Percentiles rank a stretch among this genome's conserved stretches.
Evolutionary conservation across 352 stramenopile genomes (phyloP).

Genomic region (Phytophthora idaei): DNA sequence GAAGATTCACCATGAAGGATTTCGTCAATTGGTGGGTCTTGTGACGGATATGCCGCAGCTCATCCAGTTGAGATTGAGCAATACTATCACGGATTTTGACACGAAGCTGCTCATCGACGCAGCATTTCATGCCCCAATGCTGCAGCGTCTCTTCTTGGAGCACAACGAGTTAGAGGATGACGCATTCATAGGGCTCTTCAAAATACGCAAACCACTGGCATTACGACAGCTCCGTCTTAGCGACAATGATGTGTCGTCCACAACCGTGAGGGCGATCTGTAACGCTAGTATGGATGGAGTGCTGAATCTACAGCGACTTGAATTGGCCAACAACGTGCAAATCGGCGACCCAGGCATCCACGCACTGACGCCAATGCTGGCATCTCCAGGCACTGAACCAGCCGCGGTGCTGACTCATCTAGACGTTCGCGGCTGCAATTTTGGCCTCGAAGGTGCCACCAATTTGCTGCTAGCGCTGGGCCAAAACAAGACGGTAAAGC

Average conservation of each 20-base stretch:
- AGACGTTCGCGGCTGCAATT: constrained; percentile 70
- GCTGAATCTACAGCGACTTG: constrained; percentile 55
- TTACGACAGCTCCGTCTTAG: constrained; percentile 57
- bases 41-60: constrained; percentile 46
- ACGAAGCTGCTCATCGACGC: constrained; percentile 53
- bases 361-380: constrained; percentile 68
- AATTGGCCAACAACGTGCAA: constrained; percentile 72
- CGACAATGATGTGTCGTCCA: constrained; percentile 62
- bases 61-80: constrained; percentile 58
- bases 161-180: constrained; percentile 83
- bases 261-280: constrained; percentile 53
- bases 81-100: constrained; percentile 64
- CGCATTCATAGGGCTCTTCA: constrained; percentile 47
- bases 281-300: constrained; percentile 53
- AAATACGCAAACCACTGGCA: constrained; percentile 27
- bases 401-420: constrained; percentile 53
- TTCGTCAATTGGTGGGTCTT: constrained; percentile 52
- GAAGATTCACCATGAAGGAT: constrained; percentile 53
- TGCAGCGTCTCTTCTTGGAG: constrained; percentile 66
- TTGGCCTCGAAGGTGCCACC: constrained; percentile 66
- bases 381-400: constrained; percentile 24
- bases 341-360: constrained; percentile 67
- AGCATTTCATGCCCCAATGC: constrained; percentile 36
- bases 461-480: constrained; percentile 62
- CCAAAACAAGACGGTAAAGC: constrained; percentile 53